phyloP scores from a whole-genome alignment of 306 rosid species.

The Citrullus amarus region DNA sequence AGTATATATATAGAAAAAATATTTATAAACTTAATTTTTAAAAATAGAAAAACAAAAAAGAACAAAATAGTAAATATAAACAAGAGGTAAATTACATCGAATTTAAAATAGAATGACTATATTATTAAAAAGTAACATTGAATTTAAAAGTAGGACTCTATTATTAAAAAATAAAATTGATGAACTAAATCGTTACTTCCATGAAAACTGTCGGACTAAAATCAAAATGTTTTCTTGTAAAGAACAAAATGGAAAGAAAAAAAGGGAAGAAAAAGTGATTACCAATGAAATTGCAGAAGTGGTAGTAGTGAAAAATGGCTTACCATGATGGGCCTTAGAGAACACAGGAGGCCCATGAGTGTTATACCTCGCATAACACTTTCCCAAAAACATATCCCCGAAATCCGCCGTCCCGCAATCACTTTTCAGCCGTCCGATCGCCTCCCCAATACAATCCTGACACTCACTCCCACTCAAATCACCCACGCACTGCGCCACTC shows the following conservation, averaged over 20 bases:
- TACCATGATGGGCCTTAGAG: slow-evolving; percentile 1
- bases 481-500: slow-evolving; percentile 6
- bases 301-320: neutral
- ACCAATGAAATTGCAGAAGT: neutral
- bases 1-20: too few relatives aligned
- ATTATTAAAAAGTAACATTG: too few relatives aligned
- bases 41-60: too few relatives aligned
- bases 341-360: neutral
- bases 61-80: too few relatives aligned
- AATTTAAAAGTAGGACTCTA: too few relatives aligned
- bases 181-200: too few relatives aligned
- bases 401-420: neutral
- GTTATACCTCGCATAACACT: neutral
- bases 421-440: slow-evolving; percentile 3
- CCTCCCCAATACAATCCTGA: neutral
- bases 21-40: too few relatives aligned
- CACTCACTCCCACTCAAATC: slow-evolving; percentile 7
- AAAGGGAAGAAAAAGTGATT: neutral
- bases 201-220: too few relatives aligned
- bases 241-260: fast-evolving
- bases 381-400: slow-evolving; percentile 4
- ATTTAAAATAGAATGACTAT: too few relatives aligned
- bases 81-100: too few relatives aligned
- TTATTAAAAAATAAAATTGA: too few relatives aligned
- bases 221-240: too few relatives aligned